Evolutionary conservation across 1,139 yeast genomes (phyloP).

Genomic region (Pichia sp.): DNA sequence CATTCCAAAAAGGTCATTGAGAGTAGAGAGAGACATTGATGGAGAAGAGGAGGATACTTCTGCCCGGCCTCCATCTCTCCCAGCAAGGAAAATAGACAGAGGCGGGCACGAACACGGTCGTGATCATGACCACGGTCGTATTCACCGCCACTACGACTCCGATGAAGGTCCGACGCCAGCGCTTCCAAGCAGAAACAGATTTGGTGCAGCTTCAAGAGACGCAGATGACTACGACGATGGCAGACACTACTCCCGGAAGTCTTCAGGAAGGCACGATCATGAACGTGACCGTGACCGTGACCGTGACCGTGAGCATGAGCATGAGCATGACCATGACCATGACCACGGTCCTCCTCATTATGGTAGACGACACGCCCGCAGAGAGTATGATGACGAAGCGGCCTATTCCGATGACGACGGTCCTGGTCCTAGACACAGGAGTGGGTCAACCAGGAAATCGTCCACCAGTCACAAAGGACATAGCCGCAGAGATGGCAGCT

Average conservation of each 20-base stretch:
- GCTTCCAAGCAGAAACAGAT: not conserved
- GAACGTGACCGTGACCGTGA: not conserved
- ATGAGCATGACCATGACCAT: not conserved
- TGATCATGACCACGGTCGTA: not conserved
- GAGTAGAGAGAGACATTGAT: not conserved
- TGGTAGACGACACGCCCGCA: no score
- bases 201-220: not conserved
- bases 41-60: not conserved
- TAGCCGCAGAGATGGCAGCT: not conserved
- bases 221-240: not conserved
- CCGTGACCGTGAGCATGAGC: no score
- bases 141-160: not conserved
- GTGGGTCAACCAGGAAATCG: not conserved
- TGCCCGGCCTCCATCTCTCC: constrained; percentile 2
- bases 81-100: constrained; percentile 4
- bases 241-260: not conserved
- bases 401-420: not conserved
- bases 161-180: not conserved
- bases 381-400: not conserved
- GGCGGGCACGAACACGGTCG: not conserved
- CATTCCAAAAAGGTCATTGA: not conserved
- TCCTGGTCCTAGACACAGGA: not conserved
- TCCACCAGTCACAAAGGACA: not conserved
- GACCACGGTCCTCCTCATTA: not conserved
- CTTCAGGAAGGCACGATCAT: not conserved